Conservation (phyloP, 345 rosid genomes). For the Gynandropsis gynandra region DNA sequence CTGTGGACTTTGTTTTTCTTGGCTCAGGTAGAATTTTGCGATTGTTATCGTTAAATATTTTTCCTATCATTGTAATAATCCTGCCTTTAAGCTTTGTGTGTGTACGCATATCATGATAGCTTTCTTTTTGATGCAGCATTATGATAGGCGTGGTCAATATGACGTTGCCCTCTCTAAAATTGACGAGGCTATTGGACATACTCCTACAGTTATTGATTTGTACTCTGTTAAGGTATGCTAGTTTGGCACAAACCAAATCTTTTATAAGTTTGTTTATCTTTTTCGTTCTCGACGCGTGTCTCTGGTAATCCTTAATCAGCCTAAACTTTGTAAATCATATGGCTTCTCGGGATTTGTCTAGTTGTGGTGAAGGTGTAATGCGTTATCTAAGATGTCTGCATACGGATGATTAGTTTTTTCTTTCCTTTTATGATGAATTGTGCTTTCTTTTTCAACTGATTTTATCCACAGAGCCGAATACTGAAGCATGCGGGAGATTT, state of each 20-base stretch:
- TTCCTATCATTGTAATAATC: slow-evolving; percentile 9
- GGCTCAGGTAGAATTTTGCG: slow-evolving; percentile 70
- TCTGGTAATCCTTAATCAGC: slow-evolving; percentile 7
- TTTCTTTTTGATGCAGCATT: slow-evolving; percentile 61
- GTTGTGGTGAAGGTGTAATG: slow-evolving; percentile 3
- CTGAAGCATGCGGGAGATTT: slow-evolving; percentile 97
- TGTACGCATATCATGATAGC: slow-evolving; percentile 6
- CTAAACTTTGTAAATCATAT: slow-evolving; percentile 4
- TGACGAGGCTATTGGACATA: slow-evolving; percentile 85
- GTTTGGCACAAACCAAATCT: slow-evolving; percentile 1
- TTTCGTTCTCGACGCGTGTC: background rate
- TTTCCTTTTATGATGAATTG: slow-evolving; percentile 1
- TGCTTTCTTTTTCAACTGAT: slow-evolving; percentile 14
- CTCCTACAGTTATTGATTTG: slow-evolving; percentile 96
- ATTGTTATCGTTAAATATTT: slow-evolving; percentile 14
- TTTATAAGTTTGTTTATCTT: background rate
- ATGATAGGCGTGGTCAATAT: slow-evolving; percentile 84
- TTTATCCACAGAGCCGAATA: slow-evolving; percentile 73
- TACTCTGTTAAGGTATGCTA: slow-evolving; percentile 82
- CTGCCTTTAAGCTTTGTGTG: slow-evolving; percentile 4
- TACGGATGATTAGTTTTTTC: slow-evolving; percentile 5
- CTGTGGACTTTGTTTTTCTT: slow-evolving; percentile 86
- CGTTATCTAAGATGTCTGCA: slow-evolving; percentile 8
- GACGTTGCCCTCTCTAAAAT: slow-evolving; percentile 71
- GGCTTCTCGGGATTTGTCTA: slow-evolving; percentile 12